A percentile compares a stretch with the other conserved stretches of the same genome.
Evolutionary conservation across 2,329 filamentous ascomycete species (phyloP).

Genomic region (Purpureocillium takamizusanense): DNA sequence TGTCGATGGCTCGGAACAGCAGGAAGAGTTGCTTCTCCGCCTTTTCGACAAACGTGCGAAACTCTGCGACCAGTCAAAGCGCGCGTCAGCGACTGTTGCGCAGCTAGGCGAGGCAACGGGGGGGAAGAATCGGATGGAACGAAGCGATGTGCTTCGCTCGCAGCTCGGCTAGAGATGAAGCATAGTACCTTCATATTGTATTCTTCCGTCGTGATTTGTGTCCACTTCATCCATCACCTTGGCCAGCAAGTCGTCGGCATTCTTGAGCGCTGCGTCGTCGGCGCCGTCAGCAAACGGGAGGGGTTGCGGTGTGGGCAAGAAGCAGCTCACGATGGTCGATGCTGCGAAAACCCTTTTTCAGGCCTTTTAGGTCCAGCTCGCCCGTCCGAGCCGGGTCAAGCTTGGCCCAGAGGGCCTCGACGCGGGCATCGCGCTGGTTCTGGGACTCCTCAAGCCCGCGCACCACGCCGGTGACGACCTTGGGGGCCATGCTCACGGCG

Average conservation of each 20-base stretch:
- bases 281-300: conserved; percentile 12
- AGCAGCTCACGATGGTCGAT: conserved; percentile 78
- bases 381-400: conserved; percentile 71
- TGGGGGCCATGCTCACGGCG: conserved; percentile 29
- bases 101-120: background rate
- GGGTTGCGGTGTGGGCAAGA: background rate
- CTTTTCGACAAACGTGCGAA: conserved; percentile 76
- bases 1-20: conserved; percentile 82
- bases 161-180: background rate
- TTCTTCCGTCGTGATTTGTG: conserved; percentile 77
- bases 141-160: background rate
- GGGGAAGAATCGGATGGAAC: background rate
- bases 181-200: conserved; percentile 77
- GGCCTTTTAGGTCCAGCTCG: conserved; percentile 72
- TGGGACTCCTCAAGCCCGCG: conserved; percentile 68
- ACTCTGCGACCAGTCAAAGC: conserved; percentile 49
- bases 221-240: conserved; percentile 78
- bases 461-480: conserved; percentile 41
- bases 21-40: conserved; percentile 75
- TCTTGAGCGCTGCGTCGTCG: conserved; percentile 60
- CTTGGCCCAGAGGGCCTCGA: conserved; percentile 75
- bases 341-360: conserved; percentile 75
- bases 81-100: conserved; percentile 1
- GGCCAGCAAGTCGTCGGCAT: conserved; percentile 77
- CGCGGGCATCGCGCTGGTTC: conserved; percentile 69